Percentiles rank a stretch among this genome's conserved stretches.
Conservation (phyloP, 2,329 filamentous ascomycete genomes). For the Phialophora macrospora region DNA sequence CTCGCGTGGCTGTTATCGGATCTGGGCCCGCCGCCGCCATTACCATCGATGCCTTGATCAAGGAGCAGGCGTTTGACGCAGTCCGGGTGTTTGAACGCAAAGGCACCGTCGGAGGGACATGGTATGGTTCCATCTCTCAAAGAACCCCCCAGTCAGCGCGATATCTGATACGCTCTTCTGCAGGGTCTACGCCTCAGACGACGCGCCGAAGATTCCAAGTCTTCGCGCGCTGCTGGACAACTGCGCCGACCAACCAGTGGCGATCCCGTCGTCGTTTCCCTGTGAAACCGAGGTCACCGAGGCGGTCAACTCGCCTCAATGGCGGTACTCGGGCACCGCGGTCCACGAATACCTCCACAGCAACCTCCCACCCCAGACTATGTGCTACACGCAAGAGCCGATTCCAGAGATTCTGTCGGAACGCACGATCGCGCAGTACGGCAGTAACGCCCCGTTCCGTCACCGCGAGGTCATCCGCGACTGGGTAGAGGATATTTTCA, state of each 20-base stretch:
- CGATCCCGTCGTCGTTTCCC: neutral
- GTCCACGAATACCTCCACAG: conserved; percentile 69
- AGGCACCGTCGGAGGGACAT: neutral
- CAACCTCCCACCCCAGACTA: conserved; percentile 64
- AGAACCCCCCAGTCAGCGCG: no score
- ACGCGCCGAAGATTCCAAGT: neutral
- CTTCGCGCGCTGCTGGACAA: neutral
- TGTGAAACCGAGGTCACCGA: conserved; percentile 37
- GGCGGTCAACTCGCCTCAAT: conserved; percentile 43
- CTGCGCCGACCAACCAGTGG: neutral
- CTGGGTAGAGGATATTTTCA: conserved; percentile 24
- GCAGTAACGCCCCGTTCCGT: conserved; percentile 64
- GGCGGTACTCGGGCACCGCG: conserved; percentile 62
- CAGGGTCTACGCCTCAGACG: neutral
- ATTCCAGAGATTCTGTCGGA: conserved; percentile 55
- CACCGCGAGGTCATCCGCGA: conserved; percentile 61
- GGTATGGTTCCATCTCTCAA: neutral
- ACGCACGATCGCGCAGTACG: conserved; percentile 56
- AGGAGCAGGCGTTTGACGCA: neutral
- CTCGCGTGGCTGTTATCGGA: conserved; percentile 63
- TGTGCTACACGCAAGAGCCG: conserved; percentile 65
- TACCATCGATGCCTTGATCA: conserved; percentile 53
- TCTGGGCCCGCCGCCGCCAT: conserved; percentile 66
- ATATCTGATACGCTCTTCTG: neutral
- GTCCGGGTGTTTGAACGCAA: neutral